Evolutionary conservation across 228 moss, liverwort and hornwort genomes (phyloP).

Genomic region (Sphagnum fallax): DNA sequence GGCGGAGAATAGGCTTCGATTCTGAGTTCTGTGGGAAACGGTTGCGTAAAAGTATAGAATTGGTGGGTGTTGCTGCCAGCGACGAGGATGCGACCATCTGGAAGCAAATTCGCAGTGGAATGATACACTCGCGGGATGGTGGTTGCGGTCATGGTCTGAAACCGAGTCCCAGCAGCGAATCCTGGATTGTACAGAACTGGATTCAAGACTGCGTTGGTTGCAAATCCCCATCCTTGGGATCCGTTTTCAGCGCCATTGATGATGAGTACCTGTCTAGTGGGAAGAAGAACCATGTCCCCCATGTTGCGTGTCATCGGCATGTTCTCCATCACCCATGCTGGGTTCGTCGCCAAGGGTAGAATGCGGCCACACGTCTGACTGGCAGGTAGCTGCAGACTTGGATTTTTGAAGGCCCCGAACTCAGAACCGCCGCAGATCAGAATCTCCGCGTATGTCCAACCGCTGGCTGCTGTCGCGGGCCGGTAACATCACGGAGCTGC

Average conservation of each 20-base stretch:
- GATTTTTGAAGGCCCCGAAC: constrained; percentile 14
- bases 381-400: background rate
- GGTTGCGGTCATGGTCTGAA: constrained; percentile 19
- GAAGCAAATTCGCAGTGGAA: constrained; percentile 37
- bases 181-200: constrained; percentile 27
- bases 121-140: constrained; percentile 36
- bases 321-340: constrained; percentile 30
- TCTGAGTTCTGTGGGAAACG: constrained; percentile 35
- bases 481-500: constrained; percentile 47
- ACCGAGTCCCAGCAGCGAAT: constrained; percentile 13
- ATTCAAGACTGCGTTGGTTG: constrained; percentile 22
- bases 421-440: constrained; percentile 44
- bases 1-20: constrained; percentile 50
- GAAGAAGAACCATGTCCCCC: constrained; percentile 56
- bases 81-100: constrained; percentile 28
- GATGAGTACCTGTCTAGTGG: constrained; percentile 37
- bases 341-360: background rate
- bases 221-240: constrained; percentile 53
- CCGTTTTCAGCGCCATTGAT: constrained; percentile 45
- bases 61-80: constrained; percentile 47
- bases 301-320: constrained; percentile 42
- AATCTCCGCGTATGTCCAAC: constrained; percentile 15
- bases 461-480: constrained; percentile 13
- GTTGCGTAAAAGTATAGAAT: constrained; percentile 30
- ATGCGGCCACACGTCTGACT: constrained; percentile 42